A percentile compares a stretch with the other conserved stretches of the same genome.
Evolutionary conservation across 2,329 filamentous ascomycete species (phyloP).

Genomic region (Cladosporium sp.): DNA sequence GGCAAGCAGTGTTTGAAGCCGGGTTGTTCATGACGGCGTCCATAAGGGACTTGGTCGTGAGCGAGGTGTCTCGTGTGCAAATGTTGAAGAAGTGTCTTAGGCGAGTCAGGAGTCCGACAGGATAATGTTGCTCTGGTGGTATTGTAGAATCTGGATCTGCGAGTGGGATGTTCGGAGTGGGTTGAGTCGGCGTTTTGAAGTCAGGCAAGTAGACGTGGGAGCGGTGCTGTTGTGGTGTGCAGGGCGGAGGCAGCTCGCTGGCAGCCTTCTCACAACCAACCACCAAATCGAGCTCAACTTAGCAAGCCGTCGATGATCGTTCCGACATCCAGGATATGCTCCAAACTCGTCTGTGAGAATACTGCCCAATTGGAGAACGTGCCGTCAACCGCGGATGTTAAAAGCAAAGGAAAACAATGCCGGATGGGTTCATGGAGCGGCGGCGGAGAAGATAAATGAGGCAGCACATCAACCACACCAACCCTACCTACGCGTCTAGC

Average conservation of each 20-base stretch:
- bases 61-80: background rate
- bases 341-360: background rate
- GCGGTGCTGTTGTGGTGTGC: slow-evolving; percentile 4
- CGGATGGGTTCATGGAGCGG: background rate
- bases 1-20: slow-evolving; percentile 1
- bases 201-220: slow-evolving; percentile 1
- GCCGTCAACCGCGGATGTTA: background rate
- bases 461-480: slow-evolving; percentile 5
- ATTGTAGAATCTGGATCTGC: background rate
- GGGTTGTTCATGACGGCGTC: slow-evolving; percentile 17
- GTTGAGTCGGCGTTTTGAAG: slow-evolving; percentile 6
- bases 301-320: slow-evolving; percentile 5
- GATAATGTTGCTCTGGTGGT: too few species aligned
- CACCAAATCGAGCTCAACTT: slow-evolving; percentile 9
- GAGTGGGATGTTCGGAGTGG: slow-evolving; percentile 1
- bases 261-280: slow-evolving; percentile 1
- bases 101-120: too few species aligned
- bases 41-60: background rate
- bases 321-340: slow-evolving; percentile 11
- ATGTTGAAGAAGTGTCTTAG: background rate
- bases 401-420: slow-evolving; percentile 11
- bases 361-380: slow-evolving; percentile 1
- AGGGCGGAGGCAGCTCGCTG: slow-evolving; percentile 11
- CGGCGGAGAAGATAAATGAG: slow-evolving; percentile 6
- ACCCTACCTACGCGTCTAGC: slow-evolving; percentile 4